Evolutionary conservation across 495 filamentous ascomycete species (phyloP), one percentile per base, ranked within the genome.

Genomic region (Aspergillus ellipticus): DNA sequence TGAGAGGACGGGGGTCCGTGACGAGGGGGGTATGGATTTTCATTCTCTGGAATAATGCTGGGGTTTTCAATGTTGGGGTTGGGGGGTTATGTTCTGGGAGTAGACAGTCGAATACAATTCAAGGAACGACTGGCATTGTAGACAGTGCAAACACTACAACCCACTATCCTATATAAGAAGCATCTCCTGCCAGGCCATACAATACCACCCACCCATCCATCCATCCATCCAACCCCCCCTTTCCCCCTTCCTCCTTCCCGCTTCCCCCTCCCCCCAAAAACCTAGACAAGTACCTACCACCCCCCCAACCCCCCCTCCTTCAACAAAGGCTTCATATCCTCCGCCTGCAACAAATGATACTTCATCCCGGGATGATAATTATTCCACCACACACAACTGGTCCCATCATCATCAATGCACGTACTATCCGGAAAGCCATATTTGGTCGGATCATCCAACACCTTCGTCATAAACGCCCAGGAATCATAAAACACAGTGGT

Each of bases 371-470:
- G 71, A 50, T 76, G 71, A 46, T 73, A 76, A 49, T 65, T 54
- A 60, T 76, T 72, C 67, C 71, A 75, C 74, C 74, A 75, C 1
- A 76, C 29, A 60, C 71, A 75, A 4, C 46, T 55, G 2, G 42
- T 51, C 3, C 74, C 71, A 56, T 74, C 66, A 17, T 58, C 59
- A 51, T 70, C 60, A 20, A 72, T 66, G 43, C 73, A 74, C 0
- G 57, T 69, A 8, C 57, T 59, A 55, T 73, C 59, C 9, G 53
- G 59, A 31, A 62, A 72, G 20, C 71, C 69, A 43, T 70, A 84
- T 16, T 62, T 53, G 13, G 56, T 51, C 1, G 84, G 84, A 19
- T 80, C 62, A 55, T 85, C 76, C 17, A 87, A 54, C n/a, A 86
- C 70, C 11, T 62, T 61, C 0, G 74, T 79, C 71, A 86, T 76